Evolutionary conservation across 352 stramenopile genomes (phyloP), one percentile per base, ranked within the genome.

Genomic region (Globisporangium recalcitrans): DNA sequence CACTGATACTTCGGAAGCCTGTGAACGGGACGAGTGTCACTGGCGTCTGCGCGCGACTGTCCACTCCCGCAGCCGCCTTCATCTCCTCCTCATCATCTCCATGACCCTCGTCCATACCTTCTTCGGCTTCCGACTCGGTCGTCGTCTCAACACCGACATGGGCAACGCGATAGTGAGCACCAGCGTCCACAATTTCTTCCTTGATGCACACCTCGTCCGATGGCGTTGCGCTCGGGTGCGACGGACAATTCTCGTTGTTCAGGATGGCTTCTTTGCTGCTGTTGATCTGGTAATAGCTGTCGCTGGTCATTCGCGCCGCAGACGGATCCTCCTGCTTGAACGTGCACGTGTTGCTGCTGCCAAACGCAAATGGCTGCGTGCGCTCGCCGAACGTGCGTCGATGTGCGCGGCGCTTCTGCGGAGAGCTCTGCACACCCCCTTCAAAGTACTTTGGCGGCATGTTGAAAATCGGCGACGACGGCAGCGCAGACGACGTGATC

Each of bases 371-470:
- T 38, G 67, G 63, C 38, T 75, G 68, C 5, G 74, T 60, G 14
- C 70, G 78, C 31, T 85, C 76, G 19, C 80, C 81, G 40, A 91
- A 89, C 36, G 77, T 90, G 9, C 83, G 80, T 11, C 65, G 73
- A 53, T 89, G 56, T 3, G 76, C 75, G 22, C 70, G 74, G 7
- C 75, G 78, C 44, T 84, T 81, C 38, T 74, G 69, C 8, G 71
- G 77, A 0, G 72, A 70, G 8, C 65, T 70, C 22, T 74, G 61
- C n/a, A 73, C 73, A 1, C 32, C 51, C 19, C 62, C 57, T 26
- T 72, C 77, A 31, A 72, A 74, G 21, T 78, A 81, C 60, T 78
- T 81, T 13, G 77, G 73, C 0, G 77, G 77, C 32, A 87, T 61
- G 40, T 62, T 66, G 31, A 63, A 62, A 24, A 67, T 62, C 16